Evolutionary conservation across 2,329 filamentous ascomycete genomes (phyloP).

Genomic region (Colletotrichum zoysiae): DNA sequence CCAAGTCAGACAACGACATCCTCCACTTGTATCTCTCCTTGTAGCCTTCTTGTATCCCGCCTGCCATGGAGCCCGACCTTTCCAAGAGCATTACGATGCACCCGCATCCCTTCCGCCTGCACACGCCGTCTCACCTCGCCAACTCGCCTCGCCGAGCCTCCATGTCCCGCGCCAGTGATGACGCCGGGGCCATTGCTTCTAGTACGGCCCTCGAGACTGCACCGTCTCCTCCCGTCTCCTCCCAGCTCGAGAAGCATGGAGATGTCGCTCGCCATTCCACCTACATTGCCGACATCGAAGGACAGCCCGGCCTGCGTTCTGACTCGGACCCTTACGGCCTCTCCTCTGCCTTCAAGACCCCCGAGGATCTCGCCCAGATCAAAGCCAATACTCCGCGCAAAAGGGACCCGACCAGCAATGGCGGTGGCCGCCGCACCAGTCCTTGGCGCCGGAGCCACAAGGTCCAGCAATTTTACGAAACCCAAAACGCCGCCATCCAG

Average conservation of each 20-base stretch:
- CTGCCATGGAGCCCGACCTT: slow-evolving; percentile 57
- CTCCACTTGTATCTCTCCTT: not conserved
- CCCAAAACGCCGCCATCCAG: slow-evolving; percentile 94
- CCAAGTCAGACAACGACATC: not conserved
- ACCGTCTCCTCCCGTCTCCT: slow-evolving; percentile 37
- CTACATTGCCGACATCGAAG: slow-evolving; percentile 61
- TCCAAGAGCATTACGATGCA: slow-evolving; percentile 58
- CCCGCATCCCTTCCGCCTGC: slow-evolving; percentile 59
- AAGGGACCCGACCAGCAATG: slow-evolving; percentile 55
- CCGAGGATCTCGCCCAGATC: slow-evolving; percentile 81
- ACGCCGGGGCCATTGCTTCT: slow-evolving; percentile 47
- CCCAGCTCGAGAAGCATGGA: slow-evolving; percentile 51
- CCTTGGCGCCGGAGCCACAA: slow-evolving; percentile 61
- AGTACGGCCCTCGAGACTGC: slow-evolving; percentile 62
- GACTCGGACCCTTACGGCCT: slow-evolving; percentile 87
- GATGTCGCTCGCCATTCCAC: slow-evolving; percentile 58
- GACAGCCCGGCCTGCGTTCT: slow-evolving; percentile 62
- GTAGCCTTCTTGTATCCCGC: not conserved
- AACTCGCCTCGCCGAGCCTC: slow-evolving; percentile 41
- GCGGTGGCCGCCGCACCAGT: slow-evolving; percentile 31
- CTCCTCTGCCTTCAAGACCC: slow-evolving; percentile 80
- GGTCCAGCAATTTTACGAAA: slow-evolving; percentile 87
- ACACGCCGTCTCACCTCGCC: slow-evolving; percentile 47
- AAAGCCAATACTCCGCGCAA: slow-evolving; percentile 85
- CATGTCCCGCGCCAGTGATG: slow-evolving; percentile 44